Evolutionary conservation across 2,329 filamentous ascomycete genomes (phyloP).

Genomic region (Aspergillus jensenii): DNA sequence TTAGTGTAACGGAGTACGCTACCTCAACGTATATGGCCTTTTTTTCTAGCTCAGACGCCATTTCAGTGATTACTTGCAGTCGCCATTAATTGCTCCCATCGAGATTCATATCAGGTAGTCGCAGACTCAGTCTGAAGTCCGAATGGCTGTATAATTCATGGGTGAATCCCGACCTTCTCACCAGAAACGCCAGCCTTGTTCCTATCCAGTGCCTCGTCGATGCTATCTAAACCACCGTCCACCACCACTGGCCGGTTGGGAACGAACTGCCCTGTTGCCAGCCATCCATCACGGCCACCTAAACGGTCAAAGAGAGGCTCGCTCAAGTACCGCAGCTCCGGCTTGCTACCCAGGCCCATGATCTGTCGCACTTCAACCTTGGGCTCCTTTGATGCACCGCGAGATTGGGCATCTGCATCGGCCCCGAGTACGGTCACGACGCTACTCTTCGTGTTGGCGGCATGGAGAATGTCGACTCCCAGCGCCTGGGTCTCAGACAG

Average conservation of each 20-base stretch:
- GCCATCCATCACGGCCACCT: conserved; percentile 24
- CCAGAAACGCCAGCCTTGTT: conserved; percentile 22
- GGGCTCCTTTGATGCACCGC: conserved; percentile 3
- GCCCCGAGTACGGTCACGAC: conserved; percentile 11
- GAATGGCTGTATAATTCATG: background rate
- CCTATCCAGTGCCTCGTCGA: conserved; percentile 18
- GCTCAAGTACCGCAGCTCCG: conserved; percentile 28
- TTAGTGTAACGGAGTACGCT: too few relatives aligned
- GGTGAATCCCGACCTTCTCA: conserved; percentile 19
- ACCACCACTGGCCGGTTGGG: conserved; percentile 30
- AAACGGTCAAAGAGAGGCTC: conserved; percentile 29
- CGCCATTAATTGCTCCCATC: too few relatives aligned
- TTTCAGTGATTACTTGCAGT: too few relatives aligned
- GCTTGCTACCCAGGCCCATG: conserved; percentile 26
- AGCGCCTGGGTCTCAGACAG: conserved; percentile 28
- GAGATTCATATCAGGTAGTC: too few relatives aligned
- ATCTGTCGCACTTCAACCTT: conserved; percentile 17
- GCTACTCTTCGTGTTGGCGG: conserved; percentile 13
- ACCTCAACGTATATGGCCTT: too few relatives aligned
- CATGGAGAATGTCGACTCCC: conserved; percentile 29
- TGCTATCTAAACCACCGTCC: conserved; percentile 26
- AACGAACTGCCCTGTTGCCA: conserved; percentile 29
- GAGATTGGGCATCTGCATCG: background rate
- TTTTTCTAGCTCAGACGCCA: too few relatives aligned
- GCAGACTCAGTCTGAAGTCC: too few relatives aligned